Percentiles rank a stretch among this genome's conserved stretches.
Conservation (phyloP, 2,329 filamentous ascomycete genomes). For the Penicillium oxalicum region DNA sequence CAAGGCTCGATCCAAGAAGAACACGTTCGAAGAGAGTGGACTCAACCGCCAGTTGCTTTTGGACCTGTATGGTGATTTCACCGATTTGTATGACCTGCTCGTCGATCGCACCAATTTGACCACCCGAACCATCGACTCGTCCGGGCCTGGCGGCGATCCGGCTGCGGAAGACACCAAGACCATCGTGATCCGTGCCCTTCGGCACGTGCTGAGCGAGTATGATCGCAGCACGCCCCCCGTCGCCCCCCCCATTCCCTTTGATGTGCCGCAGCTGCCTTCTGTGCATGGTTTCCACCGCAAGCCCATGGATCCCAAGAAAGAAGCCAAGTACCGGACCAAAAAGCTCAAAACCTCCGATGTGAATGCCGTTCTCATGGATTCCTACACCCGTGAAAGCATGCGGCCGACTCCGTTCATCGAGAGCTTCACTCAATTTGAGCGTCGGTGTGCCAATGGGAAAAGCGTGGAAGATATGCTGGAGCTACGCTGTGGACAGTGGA, state of each 20-base stretch:
- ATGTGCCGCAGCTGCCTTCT: conserved; percentile 70
- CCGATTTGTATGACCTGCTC: conserved; percentile 78
- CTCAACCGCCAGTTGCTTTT: conserved; percentile 78
- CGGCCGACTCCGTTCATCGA: conserved; percentile 44
- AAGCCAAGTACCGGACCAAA: conserved; percentile 63
- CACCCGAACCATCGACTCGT: conserved; percentile 67
- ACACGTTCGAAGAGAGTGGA: conserved; percentile 76
- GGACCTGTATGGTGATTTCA: conserved; percentile 79
- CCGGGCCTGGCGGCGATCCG: conserved; percentile 46
- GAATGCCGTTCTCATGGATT: conserved; percentile 67
- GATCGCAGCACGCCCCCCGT: conserved; percentile 86
- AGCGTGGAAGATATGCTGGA: conserved; percentile 42
- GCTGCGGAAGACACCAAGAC: conserved; percentile 45
- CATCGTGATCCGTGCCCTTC: conserved; percentile 62
- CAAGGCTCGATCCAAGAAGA: conserved; percentile 86
- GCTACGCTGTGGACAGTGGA: conserved; percentile 47
- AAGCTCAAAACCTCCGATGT: conserved; percentile 75
- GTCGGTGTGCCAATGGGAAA: conserved; percentile 40
- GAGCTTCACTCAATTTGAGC: conserved; percentile 45
- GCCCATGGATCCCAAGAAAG: conserved; percentile 64
- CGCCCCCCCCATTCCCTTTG: conserved; percentile 83
- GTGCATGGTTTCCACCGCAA: conserved; percentile 61
- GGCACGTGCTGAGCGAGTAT: conserved; percentile 77
- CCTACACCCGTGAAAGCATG: conserved; percentile 71
- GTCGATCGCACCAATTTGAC: conserved; percentile 76